Percentiles rank a stretch among this genome's conserved stretches.
These are phyloP conservation scores for Bombardia bombarda DNA, from an alignment of 495 filamentous ascomycete genomes.

Conservation along the genomic window DNA sequence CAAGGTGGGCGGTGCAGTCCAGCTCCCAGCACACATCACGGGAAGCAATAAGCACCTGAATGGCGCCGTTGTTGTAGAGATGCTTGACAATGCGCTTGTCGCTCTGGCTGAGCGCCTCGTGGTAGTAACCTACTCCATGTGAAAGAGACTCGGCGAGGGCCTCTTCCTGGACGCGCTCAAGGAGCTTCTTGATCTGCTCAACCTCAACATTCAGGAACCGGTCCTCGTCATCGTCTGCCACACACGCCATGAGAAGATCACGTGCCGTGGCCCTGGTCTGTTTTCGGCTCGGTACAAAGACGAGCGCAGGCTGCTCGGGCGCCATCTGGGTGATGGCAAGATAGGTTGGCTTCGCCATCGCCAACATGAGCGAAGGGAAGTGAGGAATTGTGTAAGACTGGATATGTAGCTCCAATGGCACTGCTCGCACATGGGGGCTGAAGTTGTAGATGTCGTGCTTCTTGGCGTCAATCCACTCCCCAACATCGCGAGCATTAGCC, in stretches of 20 bases:
- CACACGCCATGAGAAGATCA: slow-evolving; percentile 76
- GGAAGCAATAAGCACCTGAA: slow-evolving; percentile 88
- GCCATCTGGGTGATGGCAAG: slow-evolving; percentile 78
- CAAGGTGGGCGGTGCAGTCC: slow-evolving; percentile 76
- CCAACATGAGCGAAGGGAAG: slow-evolving; percentile 95
- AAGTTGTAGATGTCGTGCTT: slow-evolving; percentile 99
- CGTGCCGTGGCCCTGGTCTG: slow-evolving; percentile 84
- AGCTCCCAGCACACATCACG: slow-evolving; percentile 97
- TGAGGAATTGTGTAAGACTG: slow-evolving; percentile 95
- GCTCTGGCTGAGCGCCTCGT: slow-evolving; percentile 79
- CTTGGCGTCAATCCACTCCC: slow-evolving; percentile 98
- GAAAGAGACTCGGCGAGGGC: slow-evolving; percentile 85
- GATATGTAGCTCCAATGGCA: slow-evolving; percentile 88
- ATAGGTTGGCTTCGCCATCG: slow-evolving; percentile 93
- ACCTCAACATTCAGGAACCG: slow-evolving; percentile 78
- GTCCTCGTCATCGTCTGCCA: slow-evolving; percentile 87
- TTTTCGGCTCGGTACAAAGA: slow-evolving; percentile 90
- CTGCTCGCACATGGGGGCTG: slow-evolving; percentile 78
- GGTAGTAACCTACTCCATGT: slow-evolving; percentile 95
- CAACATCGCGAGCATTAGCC: slow-evolving; percentile 85
- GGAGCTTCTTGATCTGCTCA: slow-evolving; percentile 71
- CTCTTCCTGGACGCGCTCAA: slow-evolving; percentile 74
- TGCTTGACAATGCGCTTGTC: slow-evolving; percentile 92
- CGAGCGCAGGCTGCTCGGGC: slow-evolving; percentile 75
- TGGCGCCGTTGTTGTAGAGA: slow-evolving; percentile 83